phyloP scores from a whole-genome alignment of 2,329 filamentous ascomycete genomes.

The Simplicillium sp. region DNA sequence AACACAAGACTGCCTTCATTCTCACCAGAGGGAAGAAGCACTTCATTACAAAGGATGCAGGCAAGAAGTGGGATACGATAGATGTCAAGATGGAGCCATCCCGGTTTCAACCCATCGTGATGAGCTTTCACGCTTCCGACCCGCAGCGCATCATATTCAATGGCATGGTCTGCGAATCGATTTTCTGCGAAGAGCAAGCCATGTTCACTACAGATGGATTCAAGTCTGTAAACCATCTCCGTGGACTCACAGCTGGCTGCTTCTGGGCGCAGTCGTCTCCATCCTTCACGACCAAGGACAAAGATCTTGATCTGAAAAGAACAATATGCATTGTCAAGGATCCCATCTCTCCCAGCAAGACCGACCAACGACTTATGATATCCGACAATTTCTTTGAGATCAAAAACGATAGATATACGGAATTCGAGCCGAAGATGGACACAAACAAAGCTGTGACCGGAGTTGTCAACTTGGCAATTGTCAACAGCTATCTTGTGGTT shows the following conservation, averaged over 20 bases:
- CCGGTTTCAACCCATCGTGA: constrained; percentile 35
- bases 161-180: constrained; percentile 56
- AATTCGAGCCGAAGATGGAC: constrained; percentile 70
- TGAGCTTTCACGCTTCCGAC: constrained; percentile 78
- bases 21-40: constrained; percentile 61
- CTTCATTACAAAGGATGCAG: constrained; percentile 76
- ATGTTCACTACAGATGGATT: constrained; percentile 85
- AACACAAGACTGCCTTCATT: constrained; percentile 71
- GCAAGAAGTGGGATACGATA: constrained; percentile 73
- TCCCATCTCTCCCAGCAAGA: constrained; percentile 57
- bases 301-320: constrained; percentile 57
- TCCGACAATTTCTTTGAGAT: constrained; percentile 75
- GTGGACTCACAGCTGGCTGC: constrained; percentile 64
- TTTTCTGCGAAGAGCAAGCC: constrained; percentile 53
- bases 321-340: constrained; percentile 75
- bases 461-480: constrained; percentile 69
- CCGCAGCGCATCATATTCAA: constrained; percentile 81
- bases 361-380: constrained; percentile 68
- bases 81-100: constrained; percentile 49
- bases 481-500: constrained; percentile 80
- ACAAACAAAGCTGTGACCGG: constrained; percentile 66
- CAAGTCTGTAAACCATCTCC: constrained; percentile 55
- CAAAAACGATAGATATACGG: constrained; percentile 37
- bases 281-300: constrained; percentile 60
- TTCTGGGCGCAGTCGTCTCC: constrained; percentile 77